A percentile compares a stretch with the other conserved stretches of the same genome.
Evolutionary conservation across 129 eudicot genomes (phyloP).

Genomic region (Logfia minima): DNA sequence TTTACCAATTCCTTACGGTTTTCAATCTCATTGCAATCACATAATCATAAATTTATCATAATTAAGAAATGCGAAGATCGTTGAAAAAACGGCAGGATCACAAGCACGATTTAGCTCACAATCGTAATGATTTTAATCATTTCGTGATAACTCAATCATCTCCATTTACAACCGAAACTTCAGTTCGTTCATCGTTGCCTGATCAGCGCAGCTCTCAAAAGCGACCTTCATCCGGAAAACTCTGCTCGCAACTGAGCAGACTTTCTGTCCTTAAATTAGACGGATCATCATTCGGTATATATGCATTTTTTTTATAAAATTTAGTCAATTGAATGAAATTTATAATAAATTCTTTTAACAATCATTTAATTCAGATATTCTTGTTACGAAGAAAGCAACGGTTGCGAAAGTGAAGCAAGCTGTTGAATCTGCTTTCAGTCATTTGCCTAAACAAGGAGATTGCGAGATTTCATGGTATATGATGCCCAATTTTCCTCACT

Average conservation of each 20-base stretch:
- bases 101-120: neutral
- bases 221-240: conserved; percentile 53
- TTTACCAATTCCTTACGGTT: neutral
- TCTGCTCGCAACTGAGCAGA: conserved; percentile 52
- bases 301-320: neutral
- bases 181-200: conserved; percentile 27
- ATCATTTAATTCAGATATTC: conserved; percentile 41
- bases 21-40: neutral
- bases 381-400: conserved; percentile 54
- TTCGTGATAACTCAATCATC: conserved; percentile 32
- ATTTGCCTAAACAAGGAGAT: conserved; percentile 57
- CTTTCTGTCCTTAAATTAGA: conserved; percentile 72
- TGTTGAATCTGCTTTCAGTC: conserved; percentile 57
- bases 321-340: neutral
- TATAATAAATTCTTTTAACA: neutral
- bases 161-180: conserved; percentile 24
- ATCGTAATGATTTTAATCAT: neutral
- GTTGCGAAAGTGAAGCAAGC: conserved; percentile 72
- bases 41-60: neutral
- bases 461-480: conserved; percentile 66
- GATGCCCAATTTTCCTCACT: neutral
- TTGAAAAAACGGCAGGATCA: conserved; percentile 23
- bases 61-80: conserved; percentile 32
- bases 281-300: conserved; percentile 68
- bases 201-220: conserved; percentile 40